phyloP scores from a whole-genome alignment of 1,284 basidiomycete species.

The Salmacisia buchloeana region DNA sequence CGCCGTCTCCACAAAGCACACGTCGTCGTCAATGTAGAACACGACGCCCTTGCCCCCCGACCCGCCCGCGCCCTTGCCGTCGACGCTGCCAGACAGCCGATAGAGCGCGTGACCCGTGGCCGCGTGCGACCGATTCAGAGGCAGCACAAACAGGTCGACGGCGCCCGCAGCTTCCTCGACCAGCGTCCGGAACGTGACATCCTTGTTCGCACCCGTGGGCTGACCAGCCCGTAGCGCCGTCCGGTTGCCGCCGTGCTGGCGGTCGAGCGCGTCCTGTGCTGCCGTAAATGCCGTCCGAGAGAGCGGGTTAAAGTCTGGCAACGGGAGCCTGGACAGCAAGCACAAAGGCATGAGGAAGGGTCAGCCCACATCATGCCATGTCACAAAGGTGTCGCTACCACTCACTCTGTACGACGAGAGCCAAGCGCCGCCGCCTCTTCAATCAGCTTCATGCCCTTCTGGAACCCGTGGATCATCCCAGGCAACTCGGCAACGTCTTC shows the following conservation, averaged over 20 bases:
- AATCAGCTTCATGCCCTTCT: constrained; percentile 80
- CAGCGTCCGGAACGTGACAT: constrained; percentile 72
- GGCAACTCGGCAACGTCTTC: constrained; percentile 55
- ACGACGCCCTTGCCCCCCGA: constrained; percentile 62
- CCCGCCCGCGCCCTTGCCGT: constrained; percentile 62
- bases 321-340: constrained; percentile 61
- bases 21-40: constrained; percentile 80
- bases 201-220: constrained; percentile 15
- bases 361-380: not conserved
- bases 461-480: constrained; percentile 72
- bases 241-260: not conserved
- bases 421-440: constrained; percentile 75
- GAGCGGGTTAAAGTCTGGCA: constrained; percentile 56
- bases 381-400: not conserved
- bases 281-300: constrained; percentile 12
- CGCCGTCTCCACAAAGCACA: constrained; percentile 18
- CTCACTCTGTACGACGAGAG: not conserved
- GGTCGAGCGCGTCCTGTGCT: constrained; percentile 3
- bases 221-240: not conserved
- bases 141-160: constrained; percentile 81
- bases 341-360: constrained; percentile 58
- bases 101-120: constrained; percentile 67
- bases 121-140: constrained; percentile 73
- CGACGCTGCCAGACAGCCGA: constrained; percentile 68
- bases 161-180: constrained; percentile 78